A percentile compares a stretch with the other conserved stretches of the same genome.
Conservation (phyloP, 345 rosid genomes). For the Kernera saxatilis region DNA sequence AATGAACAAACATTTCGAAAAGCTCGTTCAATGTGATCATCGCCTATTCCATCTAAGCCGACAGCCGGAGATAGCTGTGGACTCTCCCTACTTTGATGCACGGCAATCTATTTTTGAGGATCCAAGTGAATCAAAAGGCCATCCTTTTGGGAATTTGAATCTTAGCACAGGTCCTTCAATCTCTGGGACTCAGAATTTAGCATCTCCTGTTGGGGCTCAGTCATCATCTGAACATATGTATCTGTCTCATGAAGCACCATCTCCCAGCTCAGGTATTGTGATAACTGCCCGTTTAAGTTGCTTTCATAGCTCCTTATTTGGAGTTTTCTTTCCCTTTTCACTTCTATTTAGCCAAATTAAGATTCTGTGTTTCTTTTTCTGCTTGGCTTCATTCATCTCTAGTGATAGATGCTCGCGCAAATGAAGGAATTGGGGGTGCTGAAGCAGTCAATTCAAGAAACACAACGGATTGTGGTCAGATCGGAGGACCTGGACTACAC, state of each 20-base stretch:
- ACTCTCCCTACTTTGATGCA: conserved; percentile 76
- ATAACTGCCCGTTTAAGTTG: neutral
- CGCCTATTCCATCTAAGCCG: conserved; percentile 75
- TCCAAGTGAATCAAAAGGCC: conserved; percentile 51
- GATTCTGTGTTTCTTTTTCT: neutral
- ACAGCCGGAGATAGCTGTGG: conserved; percentile 67
- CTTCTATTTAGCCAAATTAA: neutral
- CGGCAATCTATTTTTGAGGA: conserved; percentile 65
- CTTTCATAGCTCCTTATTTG: neutral
- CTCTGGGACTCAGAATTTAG: conserved; percentile 52
- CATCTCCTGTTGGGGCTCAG: conserved; percentile 63
- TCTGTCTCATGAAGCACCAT: conserved; percentile 68
- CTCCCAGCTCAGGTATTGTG: conserved; percentile 79
- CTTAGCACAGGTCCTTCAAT: conserved; percentile 36
- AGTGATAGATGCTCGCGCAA: conserved; percentile 59
- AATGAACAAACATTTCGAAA: conserved; percentile 84
- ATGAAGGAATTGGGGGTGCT: conserved; percentile 49
- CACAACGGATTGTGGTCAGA: conserved; percentile 41
- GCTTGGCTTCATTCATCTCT: neutral
- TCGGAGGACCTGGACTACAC: conserved; percentile 69
- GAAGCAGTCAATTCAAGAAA: conserved; percentile 63
- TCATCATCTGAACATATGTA: conserved; percentile 66
- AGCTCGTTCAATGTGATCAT: conserved; percentile 92
- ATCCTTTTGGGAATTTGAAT: conserved; percentile 39
- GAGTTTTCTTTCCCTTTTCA: neutral